Evolutionary conservation across 176 grass and related monocot genomes (phyloP), one percentile per base, ranked within the genome.

Genomic region (Dendrocalamus sinicus): DNA sequence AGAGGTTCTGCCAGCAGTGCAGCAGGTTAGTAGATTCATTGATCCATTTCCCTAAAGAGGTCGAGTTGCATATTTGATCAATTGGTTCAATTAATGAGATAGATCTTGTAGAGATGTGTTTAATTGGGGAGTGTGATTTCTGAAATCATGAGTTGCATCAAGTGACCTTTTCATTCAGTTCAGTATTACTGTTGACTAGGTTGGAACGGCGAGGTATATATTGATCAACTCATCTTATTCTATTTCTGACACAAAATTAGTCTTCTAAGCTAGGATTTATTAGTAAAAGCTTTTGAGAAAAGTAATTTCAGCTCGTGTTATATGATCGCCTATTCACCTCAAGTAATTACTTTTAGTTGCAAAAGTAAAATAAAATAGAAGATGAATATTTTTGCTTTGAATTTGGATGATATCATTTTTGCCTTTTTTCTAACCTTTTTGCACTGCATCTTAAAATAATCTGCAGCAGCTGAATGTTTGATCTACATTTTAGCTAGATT

Each of bases 1-100:
- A 95, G 85, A 92, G 93, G 64, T 95, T 95, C 80, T 95, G 93
- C 76, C 93, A 95, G 82, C 93, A 95, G 87, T 95, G 93, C 85
- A 95, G 93, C 90, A 90, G 93, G 93, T 95, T 47, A 90, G 81
- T 77, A 47, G 43, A 47, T 48, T 60, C 15, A 64, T 39, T 10
- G 17, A 57, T 77, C 1, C 4, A 47, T 46, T 39, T 43, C 13
- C 66, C 40, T 13, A 23, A 60, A 30, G 58, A 50, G 28, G 16
- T 48, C 9, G 61, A 67, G 14, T 17, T 55, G 19, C 65, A 51
- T 64, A 32, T 32, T 32, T 32, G 13, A 8, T 43, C 1, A 13
- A 35, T 39, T 57, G 41, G 73, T 28, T 68, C 57, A 85, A 78
- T 85, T 85, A 60, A 70, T 70, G 12, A 61, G 10, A 7, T 32